A percentile compares a stretch with the other conserved stretches of the same genome.
These are phyloP conservation scores for Neoconidiobolus thromboides DNA, from an alignment of 371 early-diverging fungal species.

Conservation along the genomic window DNA sequence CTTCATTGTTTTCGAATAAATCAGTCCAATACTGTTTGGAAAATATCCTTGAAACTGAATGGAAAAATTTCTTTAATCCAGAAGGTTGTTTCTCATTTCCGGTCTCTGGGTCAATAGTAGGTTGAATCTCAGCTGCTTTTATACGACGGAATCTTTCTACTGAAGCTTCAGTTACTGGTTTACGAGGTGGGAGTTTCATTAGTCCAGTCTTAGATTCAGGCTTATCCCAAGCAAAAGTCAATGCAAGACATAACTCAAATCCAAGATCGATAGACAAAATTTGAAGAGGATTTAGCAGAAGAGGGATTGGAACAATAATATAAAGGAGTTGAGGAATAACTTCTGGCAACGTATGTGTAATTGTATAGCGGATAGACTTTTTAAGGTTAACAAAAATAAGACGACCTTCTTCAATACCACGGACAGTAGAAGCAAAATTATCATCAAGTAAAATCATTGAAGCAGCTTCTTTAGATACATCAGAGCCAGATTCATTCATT, in stretches of 20 bases:
- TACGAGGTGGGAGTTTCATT: conserved; percentile 78
- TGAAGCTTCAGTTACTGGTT: conserved; percentile 59
- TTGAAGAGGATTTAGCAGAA: conserved; percentile 60
- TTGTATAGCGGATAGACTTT: conserved; percentile 80
- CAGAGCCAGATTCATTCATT: conserved; percentile 86
- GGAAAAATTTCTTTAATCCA: conserved; percentile 12
- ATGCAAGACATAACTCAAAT: conserved; percentile 70
- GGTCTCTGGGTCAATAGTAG: conserved; percentile 23
- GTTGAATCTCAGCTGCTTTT: conserved; percentile 20
- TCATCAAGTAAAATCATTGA: conserved; percentile 88
- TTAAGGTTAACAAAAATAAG: conserved; percentile 87
- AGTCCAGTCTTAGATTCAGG: conserved; percentile 57
- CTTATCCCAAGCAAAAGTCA: conserved; percentile 81
- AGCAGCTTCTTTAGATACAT: conserved; percentile 94
- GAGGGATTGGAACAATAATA: conserved; percentile 69
- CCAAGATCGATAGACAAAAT: conserved; percentile 86
- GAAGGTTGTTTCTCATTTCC: conserved; percentile 23
- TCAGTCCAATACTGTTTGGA: conserved; percentile 40
- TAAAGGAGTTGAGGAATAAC: conserved; percentile 64
- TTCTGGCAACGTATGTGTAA: conserved; percentile 74
- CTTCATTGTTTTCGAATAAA: conserved; percentile 40
- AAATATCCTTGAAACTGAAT: conserved; percentile 21
- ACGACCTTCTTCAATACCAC: conserved; percentile 55
- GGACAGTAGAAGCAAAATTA: conserved; percentile 11
- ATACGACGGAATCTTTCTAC: conserved; percentile 40